Percentiles rank a stretch among this genome's conserved stretches.
Evolutionary conservation across 257 asterid genomes (phyloP).

Genomic region (Verbena officinalis): DNA sequence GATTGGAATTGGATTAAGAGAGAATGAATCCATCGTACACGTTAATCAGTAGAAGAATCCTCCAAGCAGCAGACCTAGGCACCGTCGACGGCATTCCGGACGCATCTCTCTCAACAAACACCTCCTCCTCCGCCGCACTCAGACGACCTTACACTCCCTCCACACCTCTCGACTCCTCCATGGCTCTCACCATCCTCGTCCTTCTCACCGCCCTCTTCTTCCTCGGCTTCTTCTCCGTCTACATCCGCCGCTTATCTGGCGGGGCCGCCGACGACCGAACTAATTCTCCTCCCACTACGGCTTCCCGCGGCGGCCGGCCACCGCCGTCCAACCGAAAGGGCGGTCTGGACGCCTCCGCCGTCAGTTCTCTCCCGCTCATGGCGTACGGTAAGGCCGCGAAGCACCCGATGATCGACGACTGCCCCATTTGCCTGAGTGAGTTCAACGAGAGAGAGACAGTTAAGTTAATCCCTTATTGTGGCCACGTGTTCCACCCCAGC

Average conservation of each 20-base stretch:
- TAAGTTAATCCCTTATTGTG: conserved; percentile 66
- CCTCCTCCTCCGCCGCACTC: conserved; percentile 20
- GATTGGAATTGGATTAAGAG: too few relatives aligned
- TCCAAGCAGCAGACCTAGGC: conserved; percentile 32
- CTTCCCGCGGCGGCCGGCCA: conserved; percentile 12
- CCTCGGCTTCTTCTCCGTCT: conserved; percentile 67
- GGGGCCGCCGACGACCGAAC: conserved; percentile 12
- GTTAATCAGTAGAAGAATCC: conserved; percentile 30
- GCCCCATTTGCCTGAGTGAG: conserved; percentile 72
- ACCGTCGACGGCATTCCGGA: conserved; percentile 26
- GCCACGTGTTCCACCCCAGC: conserved; percentile 76
- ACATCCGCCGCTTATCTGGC: conserved; percentile 59
- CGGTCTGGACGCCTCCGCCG: conserved; percentile 50
- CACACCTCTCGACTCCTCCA: conserved; percentile 55
- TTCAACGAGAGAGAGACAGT: conserved; percentile 55
- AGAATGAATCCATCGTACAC: too few relatives aligned
- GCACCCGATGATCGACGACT: conserved; percentile 54
- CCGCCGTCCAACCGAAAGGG: conserved; percentile 19
- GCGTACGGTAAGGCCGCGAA: conserved; percentile 48
- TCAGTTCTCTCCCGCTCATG: conserved; percentile 53
- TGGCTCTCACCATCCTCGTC: conserved; percentile 58
- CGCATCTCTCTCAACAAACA: not conserved
- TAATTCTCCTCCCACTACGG: too few relatives aligned
- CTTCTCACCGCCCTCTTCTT: conserved; percentile 63
- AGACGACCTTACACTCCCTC: conserved; percentile 18